phyloP scores from a whole-genome alignment of 2,329 filamentous ascomycete genomes.

The Colletotrichum noveboracense region DNA sequence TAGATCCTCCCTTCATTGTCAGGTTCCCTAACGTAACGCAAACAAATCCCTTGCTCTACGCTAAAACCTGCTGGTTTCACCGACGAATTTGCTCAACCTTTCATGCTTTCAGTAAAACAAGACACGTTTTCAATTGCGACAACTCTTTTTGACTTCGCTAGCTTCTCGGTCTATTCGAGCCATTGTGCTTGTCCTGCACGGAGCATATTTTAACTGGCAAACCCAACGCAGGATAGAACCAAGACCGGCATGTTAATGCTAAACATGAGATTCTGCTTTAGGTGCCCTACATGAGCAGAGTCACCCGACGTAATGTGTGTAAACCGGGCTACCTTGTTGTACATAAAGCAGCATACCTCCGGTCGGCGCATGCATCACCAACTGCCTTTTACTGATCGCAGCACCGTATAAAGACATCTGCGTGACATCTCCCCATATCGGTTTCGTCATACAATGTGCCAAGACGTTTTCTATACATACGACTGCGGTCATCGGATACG shows the following conservation, averaged over 20 bases:
- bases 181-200: not conserved
- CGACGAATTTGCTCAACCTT: not conserved
- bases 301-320: not conserved
- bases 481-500: not conserved
- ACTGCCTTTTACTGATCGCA: not conserved
- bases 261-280: not conserved
- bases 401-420: accelerated
- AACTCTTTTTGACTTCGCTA: not conserved
- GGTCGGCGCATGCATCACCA: not conserved
- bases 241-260: not conserved
- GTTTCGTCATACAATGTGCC: not conserved
- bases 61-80: not conserved
- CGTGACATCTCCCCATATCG: not conserved
- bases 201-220: not conserved
- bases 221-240: not conserved
- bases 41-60: not conserved
- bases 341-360: not conserved
- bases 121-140: not conserved
- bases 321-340: not conserved
- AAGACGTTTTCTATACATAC: not conserved
- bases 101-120: not conserved
- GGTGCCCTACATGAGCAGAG: not conserved
- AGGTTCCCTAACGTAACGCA: not conserved
- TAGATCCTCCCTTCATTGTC: not conserved
- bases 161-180: not conserved